Conservation (phyloP, 2,329 filamentous ascomycete species). For the Cercospora brassicicola region DNA sequence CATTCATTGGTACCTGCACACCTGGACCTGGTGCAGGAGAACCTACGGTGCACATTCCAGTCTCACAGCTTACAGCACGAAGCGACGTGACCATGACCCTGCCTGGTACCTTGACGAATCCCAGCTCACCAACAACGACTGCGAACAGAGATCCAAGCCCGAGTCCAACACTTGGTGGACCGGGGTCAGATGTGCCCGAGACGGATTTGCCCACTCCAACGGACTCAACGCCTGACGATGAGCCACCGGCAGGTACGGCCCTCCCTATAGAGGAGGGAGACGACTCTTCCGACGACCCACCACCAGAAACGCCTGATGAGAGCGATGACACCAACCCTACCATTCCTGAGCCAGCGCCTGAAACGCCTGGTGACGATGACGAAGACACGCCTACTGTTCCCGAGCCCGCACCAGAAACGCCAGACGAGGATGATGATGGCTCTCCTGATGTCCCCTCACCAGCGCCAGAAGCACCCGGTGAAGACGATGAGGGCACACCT, state of each 20-base stretch:
- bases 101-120: not conserved
- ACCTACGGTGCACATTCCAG: constrained; percentile 7
- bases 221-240: not conserved
- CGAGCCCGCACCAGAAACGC: not conserved
- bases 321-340: not conserved
- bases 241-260: not conserved
- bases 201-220: not conserved
- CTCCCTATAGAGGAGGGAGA: not conserved
- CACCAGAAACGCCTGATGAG: not conserved
- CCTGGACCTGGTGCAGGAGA: constrained; percentile 3
- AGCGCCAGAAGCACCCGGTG: not conserved
- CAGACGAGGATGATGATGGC: not conserved
- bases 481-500: not conserved
- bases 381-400: not conserved
- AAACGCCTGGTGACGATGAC: not conserved
- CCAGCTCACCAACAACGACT: not conserved
- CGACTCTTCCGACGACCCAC: not conserved
- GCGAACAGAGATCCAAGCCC: not conserved
- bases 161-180: not conserved
- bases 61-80: constrained; percentile 3
- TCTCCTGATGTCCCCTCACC: not conserved
- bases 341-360: not conserved
- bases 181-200: not conserved
- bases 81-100: constrained; percentile 6
- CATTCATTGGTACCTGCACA: not conserved